phyloP scores from a whole-genome alignment of 352 stramenopile genomes.

The Phytophthora idaei region DNA sequence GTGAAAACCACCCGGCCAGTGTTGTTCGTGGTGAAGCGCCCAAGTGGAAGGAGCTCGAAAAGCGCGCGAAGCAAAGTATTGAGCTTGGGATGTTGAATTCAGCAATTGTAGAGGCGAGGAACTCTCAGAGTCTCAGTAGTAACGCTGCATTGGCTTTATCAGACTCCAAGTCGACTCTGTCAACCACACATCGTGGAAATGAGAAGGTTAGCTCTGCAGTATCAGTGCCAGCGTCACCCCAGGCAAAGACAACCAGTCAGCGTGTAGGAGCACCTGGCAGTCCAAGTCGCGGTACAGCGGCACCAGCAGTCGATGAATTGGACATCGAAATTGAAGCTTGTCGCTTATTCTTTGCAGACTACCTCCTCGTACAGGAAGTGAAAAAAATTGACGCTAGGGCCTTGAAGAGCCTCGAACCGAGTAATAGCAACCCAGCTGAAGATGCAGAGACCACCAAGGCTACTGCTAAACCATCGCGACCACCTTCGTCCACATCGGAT shows the following conservation, averaged over 20 bases:
- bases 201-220: conserved; percentile 43
- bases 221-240: conserved; percentile 34
- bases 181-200: conserved; percentile 34
- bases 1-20: conserved; percentile 68
- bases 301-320: conserved; percentile 57
- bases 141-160: conserved; percentile 25
- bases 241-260: conserved; percentile 27
- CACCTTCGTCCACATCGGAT: conserved; percentile 11
- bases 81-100: conserved; percentile 34
- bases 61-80: conserved; percentile 52
- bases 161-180: conserved; percentile 68
- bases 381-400: conserved; percentile 32
- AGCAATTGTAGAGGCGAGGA: conserved; percentile 17
- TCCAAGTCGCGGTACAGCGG: conserved; percentile 22
- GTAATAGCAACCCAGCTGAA: conserved; percentile 17
- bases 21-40: conserved; percentile 57
- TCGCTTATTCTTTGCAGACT: conserved; percentile 88
- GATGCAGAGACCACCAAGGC: conserved; percentile 6
- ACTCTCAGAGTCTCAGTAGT: conserved; percentile 13
- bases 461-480: conserved; percentile 12
- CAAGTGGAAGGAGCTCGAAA: conserved; percentile 81
- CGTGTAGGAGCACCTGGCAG: conserved; percentile 27
- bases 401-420: conserved; percentile 20
- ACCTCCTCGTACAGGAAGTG: conserved; percentile 65
- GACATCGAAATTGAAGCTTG: conserved; percentile 86